These are phyloP conservation scores for Alternaria arborescens DNA, from an alignment of 2,329 filamentous ascomycete species.

Conservation along the genomic window DNA sequence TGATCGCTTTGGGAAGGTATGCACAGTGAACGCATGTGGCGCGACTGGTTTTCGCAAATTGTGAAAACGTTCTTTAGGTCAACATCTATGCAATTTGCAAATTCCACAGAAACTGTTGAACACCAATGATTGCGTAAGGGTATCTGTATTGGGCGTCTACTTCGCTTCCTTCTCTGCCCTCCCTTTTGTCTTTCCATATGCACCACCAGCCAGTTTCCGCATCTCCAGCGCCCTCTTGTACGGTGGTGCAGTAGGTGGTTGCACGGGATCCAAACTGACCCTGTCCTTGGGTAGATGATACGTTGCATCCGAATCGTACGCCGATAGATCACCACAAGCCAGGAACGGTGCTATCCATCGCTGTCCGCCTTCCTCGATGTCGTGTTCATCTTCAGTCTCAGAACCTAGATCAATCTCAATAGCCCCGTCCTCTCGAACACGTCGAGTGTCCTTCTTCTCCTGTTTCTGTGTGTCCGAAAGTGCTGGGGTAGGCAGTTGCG, in stretches of 20 bases:
- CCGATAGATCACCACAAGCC: conserved; percentile 94
- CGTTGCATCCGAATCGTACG: conserved; percentile 94
- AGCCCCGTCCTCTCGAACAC: conserved; percentile 56
- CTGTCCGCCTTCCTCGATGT: conserved; percentile 55
- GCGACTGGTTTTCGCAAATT: neutral
- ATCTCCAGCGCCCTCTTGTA: conserved; percentile 92
- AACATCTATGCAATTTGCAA: neutral
- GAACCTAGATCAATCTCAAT: conserved; percentile 58
- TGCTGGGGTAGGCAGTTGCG: conserved; percentile 57
- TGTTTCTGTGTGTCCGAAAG: conserved; percentile 4
- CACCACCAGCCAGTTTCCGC: conserved; percentile 76
- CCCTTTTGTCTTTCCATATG: conserved; percentile 74
- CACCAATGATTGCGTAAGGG: neutral
- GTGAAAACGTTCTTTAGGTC: neutral
- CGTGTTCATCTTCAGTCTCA: conserved; percentile 51
- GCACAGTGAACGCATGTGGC: neutral
- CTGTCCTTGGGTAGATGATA: conserved; percentile 88
- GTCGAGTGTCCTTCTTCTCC: conserved; percentile 36
- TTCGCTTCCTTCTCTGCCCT: conserved; percentile 7
- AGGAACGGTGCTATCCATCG: conserved; percentile 95
- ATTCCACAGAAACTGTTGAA: neutral
- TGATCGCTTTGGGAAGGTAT: neutral
- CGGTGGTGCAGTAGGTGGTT: conserved; percentile 93
- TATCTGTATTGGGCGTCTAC: neutral
- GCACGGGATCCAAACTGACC: conserved; percentile 87